Percentiles rank a stretch among this genome's conserved stretches.
These are phyloP conservation scores for Arachis stenosperma DNA, from an alignment of 306 rosid species.

Conservation along the genomic window DNA sequence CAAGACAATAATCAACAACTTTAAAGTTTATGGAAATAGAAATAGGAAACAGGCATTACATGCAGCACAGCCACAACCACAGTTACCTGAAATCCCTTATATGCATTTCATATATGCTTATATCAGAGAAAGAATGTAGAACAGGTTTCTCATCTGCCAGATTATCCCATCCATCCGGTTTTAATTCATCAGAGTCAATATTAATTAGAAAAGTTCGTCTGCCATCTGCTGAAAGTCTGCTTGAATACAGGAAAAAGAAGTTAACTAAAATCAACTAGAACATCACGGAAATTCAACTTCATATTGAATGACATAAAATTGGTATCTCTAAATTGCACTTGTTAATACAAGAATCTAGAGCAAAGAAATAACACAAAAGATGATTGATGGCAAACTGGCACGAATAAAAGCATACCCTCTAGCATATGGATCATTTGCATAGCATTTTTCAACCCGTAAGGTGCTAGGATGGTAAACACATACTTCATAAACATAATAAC, in stretches of 20 bases:
- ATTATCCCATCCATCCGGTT: slow-evolving; percentile 85
- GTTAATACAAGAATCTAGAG: slow-evolving; percentile 35
- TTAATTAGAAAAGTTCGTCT: slow-evolving; percentile 68
- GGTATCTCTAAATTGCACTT: slow-evolving; percentile 4
- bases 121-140: slow-evolving; percentile 70
- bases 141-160: slow-evolving; percentile 72
- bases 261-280: slow-evolving; percentile 24
- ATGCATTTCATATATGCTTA: slow-evolving; percentile 89
- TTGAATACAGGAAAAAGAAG: slow-evolving; percentile 40
- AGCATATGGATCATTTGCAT: slow-evolving; percentile 90
- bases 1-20: slow-evolving; percentile 33
- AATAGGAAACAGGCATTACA: neutral
- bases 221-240: slow-evolving; percentile 87
- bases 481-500: slow-evolving; percentile 89
- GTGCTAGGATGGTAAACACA: slow-evolving; percentile 87
- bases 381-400: slow-evolving; percentile 40
- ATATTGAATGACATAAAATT: slow-evolving; percentile 10
- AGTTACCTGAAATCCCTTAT: slow-evolving; percentile 88
- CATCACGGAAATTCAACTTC: slow-evolving; percentile 16
- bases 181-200: slow-evolving; percentile 57
- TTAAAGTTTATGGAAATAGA: slow-evolving; percentile 23
- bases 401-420: slow-evolving; percentile 77
- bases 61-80: neutral
- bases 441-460: slow-evolving; percentile 69
- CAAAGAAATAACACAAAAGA: slow-evolving; percentile 41